A percentile compares a stretch with the other conserved stretches of the same genome.
These are phyloP conservation scores for Malania oleifera DNA, from an alignment of 164 flowering plant species.

Conservation along the genomic window DNA sequence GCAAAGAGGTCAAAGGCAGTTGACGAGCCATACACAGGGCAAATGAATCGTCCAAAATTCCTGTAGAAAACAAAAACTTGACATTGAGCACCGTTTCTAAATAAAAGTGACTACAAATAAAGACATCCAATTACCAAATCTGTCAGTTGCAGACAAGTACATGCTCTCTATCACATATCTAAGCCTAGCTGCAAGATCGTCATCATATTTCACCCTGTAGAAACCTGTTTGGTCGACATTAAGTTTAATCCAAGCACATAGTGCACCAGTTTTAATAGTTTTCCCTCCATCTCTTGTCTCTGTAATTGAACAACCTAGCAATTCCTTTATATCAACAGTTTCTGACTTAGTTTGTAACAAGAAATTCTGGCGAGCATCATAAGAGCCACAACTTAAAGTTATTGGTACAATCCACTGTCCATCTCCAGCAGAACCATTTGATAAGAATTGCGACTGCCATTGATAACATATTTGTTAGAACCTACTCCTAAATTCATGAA, in stretches of 20 bases:
- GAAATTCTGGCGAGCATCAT: slow-evolving; percentile 56
- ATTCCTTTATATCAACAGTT: slow-evolving; percentile 36
- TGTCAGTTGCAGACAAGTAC: slow-evolving; percentile 65
- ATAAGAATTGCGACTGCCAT: slow-evolving; percentile 78
- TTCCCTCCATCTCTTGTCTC: slow-evolving; percentile 9
- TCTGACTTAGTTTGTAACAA: slow-evolving; percentile 46
- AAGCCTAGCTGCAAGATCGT: slow-evolving; percentile 65
- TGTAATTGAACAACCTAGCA: slow-evolving; percentile 24
- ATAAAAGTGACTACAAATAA: neutral
- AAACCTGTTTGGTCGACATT: slow-evolving; percentile 92
- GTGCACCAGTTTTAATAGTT: slow-evolving; percentile 4
- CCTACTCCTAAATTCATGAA: neutral
- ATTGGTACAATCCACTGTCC: slow-evolving; percentile 97
- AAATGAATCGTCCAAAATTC: slow-evolving; percentile 84
- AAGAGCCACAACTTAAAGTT: slow-evolving; percentile 75
- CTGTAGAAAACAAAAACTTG: slow-evolving; percentile 34
- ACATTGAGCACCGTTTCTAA: neutral
- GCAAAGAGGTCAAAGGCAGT: slow-evolving; percentile 67
- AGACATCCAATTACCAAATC: slow-evolving; percentile 59
- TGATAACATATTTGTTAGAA: neutral
- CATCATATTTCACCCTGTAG: slow-evolving; percentile 95
- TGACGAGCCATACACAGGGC: slow-evolving; percentile 82
- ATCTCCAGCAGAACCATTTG: slow-evolving; percentile 68
- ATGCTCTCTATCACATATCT: slow-evolving; percentile 66
- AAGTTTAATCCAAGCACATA: slow-evolving; percentile 62